Percentiles rank a stretch among this genome's conserved stretches.
Conservation (phyloP, 176 grass and related monocot genomes). For the Aegilops sharonensis region DNA sequence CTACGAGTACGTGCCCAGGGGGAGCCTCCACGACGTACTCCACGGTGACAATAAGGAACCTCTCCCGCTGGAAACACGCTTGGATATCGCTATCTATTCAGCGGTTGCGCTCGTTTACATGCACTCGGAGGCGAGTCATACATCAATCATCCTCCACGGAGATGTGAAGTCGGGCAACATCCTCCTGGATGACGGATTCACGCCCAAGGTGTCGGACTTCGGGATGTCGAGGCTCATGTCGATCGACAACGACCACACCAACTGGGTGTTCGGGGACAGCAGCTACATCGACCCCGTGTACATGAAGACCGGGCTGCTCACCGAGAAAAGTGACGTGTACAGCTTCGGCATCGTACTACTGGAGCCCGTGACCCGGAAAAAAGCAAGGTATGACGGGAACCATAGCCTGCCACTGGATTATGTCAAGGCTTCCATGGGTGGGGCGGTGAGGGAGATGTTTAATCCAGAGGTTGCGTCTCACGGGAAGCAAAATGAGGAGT, state of each 20-base stretch:
- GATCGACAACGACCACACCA: not conserved
- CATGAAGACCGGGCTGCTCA: not conserved
- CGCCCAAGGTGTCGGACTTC: not conserved
- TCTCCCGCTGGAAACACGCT: not conserved
- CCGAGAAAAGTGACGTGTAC: not conserved
- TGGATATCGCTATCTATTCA: not conserved
- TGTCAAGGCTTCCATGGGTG: not conserved
- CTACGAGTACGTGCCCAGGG: not conserved
- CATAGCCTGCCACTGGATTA: not conserved
- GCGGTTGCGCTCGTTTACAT: not conserved
- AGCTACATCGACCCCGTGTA: conserved; percentile 33
- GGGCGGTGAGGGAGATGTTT: not conserved
- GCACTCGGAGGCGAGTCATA: not conserved
- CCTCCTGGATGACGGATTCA: not conserved
- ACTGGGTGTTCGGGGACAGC: not conserved
- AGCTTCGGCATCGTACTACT: not conserved
- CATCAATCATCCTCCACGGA: not conserved
- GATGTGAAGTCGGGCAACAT: not conserved
- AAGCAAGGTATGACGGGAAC: not conserved
- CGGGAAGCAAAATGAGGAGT: not conserved
- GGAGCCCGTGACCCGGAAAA: not conserved
- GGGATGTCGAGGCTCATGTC: not conserved
- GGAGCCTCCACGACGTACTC: not conserved
- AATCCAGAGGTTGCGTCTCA: not conserved
- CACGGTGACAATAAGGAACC: not conserved